Conservation (phyloP, 768 basidiomycete genomes). For the Leccinum subgranulosum region DNA sequence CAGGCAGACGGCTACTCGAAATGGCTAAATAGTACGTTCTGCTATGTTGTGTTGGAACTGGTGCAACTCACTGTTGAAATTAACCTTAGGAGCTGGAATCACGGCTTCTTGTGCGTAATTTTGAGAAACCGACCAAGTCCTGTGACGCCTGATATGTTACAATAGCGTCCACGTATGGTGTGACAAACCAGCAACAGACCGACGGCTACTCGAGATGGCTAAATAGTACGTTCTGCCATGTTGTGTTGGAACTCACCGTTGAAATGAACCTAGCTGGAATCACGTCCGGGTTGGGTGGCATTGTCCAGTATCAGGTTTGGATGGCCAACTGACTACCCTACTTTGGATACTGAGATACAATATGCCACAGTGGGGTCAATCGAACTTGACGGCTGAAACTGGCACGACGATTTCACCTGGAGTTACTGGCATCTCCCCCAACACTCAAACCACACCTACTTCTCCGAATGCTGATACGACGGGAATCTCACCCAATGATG, state of each 20-base stretch:
- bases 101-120: slow-evolving; percentile 17
- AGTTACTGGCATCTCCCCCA: slow-evolving; percentile 27
- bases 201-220: slow-evolving; percentile 56
- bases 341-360: slow-evolving; percentile 10
- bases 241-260: slow-evolving; percentile 3
- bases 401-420: slow-evolving; percentile 44
- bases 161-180: slow-evolving; percentile 37
- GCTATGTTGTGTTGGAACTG: background rate
- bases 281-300: slow-evolving; percentile 30
- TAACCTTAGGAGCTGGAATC: slow-evolving; percentile 36
- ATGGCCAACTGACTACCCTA: background rate
- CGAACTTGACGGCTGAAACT: slow-evolving; percentile 41
- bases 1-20: slow-evolving; percentile 50
- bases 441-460: slow-evolving; percentile 31
- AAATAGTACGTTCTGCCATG: slow-evolving; percentile 33
- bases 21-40: slow-evolving; percentile 48
- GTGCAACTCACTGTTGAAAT: slow-evolving; percentile 3
- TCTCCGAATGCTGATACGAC: slow-evolving; percentile 34
- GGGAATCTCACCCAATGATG: slow-evolving; percentile 63
- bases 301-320: slow-evolving; percentile 31
- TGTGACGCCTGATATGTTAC: background rate
- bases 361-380: slow-evolving; percentile 52
- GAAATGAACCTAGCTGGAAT: slow-evolving; percentile 36
- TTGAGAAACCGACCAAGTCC: background rate
- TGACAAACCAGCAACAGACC: slow-evolving; percentile 51